phyloP scores from a whole-genome alignment of 2,329 filamentous ascomycete species.

The Aspergillus luchuensis region DNA sequence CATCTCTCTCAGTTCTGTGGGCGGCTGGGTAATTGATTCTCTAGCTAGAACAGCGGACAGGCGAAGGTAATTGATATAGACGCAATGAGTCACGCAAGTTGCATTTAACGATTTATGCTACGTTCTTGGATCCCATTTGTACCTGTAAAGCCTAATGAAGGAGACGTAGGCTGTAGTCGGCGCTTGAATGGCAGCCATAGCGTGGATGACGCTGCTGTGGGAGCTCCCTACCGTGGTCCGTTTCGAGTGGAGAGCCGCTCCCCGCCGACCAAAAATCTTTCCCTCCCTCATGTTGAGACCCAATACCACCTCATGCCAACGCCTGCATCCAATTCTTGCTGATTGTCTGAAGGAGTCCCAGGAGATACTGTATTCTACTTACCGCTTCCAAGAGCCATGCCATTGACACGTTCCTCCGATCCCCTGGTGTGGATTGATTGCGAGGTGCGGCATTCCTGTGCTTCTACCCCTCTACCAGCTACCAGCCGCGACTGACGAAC shows the following conservation, averaged over 20 bases:
- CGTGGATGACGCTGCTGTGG: too few species aligned
- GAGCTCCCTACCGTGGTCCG: not conserved
- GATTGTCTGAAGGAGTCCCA: not conserved
- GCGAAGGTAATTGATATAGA: conserved; percentile 14
- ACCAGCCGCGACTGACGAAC: not conserved
- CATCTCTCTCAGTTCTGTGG: not conserved
- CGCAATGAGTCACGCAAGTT: conserved; percentile 15
- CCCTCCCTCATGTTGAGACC: not conserved
- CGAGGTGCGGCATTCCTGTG: conserved; percentile 50
- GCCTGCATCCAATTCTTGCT: not conserved
- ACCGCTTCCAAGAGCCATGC: conserved; percentile 34
- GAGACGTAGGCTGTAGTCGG: too few species aligned
- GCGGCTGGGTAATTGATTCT: not conserved
- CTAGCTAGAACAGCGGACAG: conserved; percentile 1
- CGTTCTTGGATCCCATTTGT: not conserved
- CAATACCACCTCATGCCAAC: not conserved
- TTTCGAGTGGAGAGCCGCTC: not conserved
- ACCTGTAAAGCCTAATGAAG: not conserved
- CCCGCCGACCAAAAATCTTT: not conserved
- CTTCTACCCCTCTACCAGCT: not conserved
- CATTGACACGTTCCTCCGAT: conserved; percentile 56
- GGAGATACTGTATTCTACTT: not conserved
- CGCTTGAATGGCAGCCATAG: not conserved
- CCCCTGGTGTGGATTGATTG: conserved; percentile 87
- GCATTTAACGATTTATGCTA: conserved; percentile 3